Evolutionary conservation across 352 stramenopile species (phyloP).

Genomic region (Thalassiosira sp.): DNA sequence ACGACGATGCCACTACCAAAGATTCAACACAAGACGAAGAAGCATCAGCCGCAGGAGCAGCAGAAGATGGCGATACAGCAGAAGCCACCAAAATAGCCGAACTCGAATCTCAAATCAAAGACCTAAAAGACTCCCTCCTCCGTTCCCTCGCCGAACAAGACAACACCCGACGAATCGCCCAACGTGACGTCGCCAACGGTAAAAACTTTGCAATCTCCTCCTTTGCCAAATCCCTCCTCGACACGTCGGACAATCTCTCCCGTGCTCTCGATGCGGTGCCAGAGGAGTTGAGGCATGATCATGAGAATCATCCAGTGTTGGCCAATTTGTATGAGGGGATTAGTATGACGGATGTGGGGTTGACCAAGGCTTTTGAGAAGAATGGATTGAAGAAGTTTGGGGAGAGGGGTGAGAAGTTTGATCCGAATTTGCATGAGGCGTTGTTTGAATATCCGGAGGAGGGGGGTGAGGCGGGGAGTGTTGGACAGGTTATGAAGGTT

Average conservation of each 20-base stretch:
- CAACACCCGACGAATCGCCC: constrained; percentile 93
- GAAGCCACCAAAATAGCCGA: constrained; percentile 31
- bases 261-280: constrained; percentile 90
- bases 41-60: constrained; percentile 6
- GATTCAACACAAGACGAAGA: too few relatives aligned
- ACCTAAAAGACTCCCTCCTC: constrained; percentile 82
- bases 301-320: constrained; percentile 60
- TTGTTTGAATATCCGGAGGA: constrained; percentile 96
- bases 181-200: constrained; percentile 91
- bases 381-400: constrained; percentile 91
- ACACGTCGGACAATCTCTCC: constrained; percentile 97
- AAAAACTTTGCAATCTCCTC: constrained; percentile 93
- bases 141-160: constrained; percentile 95
- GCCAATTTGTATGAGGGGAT: constrained; percentile 86
- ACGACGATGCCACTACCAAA: constrained; percentile 17
- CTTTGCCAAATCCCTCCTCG: constrained; percentile 95
- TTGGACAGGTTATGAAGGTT: constrained; percentile 96
- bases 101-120: constrained; percentile 63
- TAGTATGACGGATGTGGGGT: constrained; percentile 93
- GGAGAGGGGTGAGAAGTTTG: constrained; percentile 93
- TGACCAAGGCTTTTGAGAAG: constrained; percentile 93
- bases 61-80: neutral
- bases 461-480: constrained; percentile 81
- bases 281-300: constrained; percentile 76
- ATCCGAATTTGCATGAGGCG: constrained; percentile 97